A percentile compares a stretch with the other conserved stretches of the same genome.
These are phyloP conservation scores for Zopfia rhizophila DNA, from an alignment of 2,329 filamentous ascomycete species.

Conservation along the genomic window DNA sequence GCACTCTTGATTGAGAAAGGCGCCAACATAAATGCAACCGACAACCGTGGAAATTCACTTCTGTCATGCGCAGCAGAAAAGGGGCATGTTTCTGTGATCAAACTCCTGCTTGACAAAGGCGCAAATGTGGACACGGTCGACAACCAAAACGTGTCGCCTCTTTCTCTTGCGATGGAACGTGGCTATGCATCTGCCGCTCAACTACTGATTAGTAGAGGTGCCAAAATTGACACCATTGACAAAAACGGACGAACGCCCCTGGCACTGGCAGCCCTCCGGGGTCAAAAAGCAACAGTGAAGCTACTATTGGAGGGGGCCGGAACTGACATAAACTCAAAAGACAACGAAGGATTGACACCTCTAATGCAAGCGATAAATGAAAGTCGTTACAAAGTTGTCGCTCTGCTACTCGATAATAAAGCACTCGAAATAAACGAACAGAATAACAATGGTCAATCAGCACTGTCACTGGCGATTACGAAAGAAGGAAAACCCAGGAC, in stretches of 20 bases:
- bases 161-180: too few species aligned
- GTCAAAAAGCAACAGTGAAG: conserved; percentile 3
- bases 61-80: too few species aligned
- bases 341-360: conserved; percentile 1
- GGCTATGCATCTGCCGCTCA: too few species aligned
- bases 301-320: conserved; percentile 1
- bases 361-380: conserved; percentile 1
- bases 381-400: background rate
- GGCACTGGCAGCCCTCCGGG: conserved; percentile 1
- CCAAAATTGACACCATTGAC: too few species aligned
- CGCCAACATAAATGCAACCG: background rate
- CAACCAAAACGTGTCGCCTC: too few species aligned
- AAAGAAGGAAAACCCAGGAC: conserved; percentile 1
- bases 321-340: background rate
- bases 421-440: background rate
- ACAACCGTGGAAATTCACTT: too few species aligned
- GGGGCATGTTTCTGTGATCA: too few species aligned
- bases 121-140: conserved; percentile 1
- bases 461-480: background rate
- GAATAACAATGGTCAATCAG: background rate
- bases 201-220: too few species aligned
- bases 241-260: conserved; percentile 7
- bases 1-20: background rate
- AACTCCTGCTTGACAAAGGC: background rate
- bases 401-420: background rate